Conservation (phyloP, 2,329 filamentous ascomycete species). For the Didymella pomorum region DNA sequence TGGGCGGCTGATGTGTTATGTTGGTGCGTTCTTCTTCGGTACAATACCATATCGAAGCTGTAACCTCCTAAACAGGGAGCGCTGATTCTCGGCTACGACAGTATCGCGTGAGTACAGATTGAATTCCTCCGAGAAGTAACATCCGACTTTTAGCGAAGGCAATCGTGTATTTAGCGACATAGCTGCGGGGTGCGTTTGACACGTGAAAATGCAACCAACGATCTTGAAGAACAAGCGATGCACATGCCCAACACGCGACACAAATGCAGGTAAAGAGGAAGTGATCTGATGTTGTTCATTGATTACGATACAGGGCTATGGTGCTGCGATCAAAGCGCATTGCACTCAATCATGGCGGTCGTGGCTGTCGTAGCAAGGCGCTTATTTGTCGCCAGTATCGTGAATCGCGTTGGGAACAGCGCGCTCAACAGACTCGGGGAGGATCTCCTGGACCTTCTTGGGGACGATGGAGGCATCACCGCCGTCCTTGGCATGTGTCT, state of each 20-base stretch:
- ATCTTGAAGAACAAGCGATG: not conserved
- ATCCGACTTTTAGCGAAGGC: not conserved
- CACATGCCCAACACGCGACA: not conserved
- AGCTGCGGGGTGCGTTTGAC: not conserved
- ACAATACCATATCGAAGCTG: not conserved
- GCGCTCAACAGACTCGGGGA: constrained; percentile 56
- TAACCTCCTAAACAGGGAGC: not conserved
- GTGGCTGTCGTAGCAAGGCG: not conserved
- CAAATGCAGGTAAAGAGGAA: not conserved
- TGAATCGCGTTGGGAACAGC: constrained; percentile 55
- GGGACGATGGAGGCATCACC: constrained; percentile 53
- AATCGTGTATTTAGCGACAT: not conserved
- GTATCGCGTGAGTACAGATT: not conserved
- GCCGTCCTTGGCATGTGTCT: constrained; percentile 52
- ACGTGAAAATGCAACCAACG: not conserved
- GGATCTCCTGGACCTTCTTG: constrained; percentile 54
- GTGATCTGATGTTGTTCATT: not conserved
- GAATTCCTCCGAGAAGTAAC: not conserved
- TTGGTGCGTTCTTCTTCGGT: not conserved
- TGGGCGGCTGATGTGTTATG: not conserved
- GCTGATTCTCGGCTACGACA: not conserved
- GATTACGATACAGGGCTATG: constrained; percentile 2
- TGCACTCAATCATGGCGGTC: constrained; percentile 4
- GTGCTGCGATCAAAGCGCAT: constrained; percentile 11
- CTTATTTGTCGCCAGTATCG: constrained; percentile 47